Percentiles rank a stretch among this genome's conserved stretches.
Conservation (phyloP, 2,329 filamentous ascomycete species). For the Clonostachys sp. region DNA sequence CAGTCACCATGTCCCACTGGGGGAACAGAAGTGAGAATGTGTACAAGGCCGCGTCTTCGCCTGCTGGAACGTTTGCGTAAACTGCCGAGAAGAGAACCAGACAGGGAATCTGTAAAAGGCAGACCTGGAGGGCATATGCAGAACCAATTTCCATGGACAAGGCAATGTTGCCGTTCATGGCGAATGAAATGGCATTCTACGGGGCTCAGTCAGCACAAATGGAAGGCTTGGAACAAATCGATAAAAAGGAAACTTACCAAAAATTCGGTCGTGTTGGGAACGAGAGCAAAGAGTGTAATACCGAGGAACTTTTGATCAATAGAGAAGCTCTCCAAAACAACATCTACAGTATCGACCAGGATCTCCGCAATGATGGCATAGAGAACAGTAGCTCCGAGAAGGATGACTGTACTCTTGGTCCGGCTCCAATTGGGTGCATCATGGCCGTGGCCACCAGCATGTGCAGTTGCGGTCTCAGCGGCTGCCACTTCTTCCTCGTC, state of each 20-base stretch:
- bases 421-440: conserved; percentile 99
- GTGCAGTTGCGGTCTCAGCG: conserved; percentile 17
- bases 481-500: conserved; percentile 26
- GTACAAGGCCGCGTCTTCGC: conserved; percentile 43
- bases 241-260: conserved; percentile 55
- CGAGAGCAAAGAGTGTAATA: conserved; percentile 92
- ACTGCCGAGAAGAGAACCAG: conserved; percentile 87
- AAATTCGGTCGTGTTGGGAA: conserved; percentile 98
- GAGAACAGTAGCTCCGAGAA: conserved; percentile 82
- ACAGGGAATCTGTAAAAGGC: conserved; percentile 87
- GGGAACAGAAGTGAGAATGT: conserved; percentile 90
- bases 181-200: conserved; percentile 95
- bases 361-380: conserved; percentile 99
- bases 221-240: too few species aligned
- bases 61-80: conserved; percentile 42
- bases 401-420: conserved; percentile 81
- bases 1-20: conserved; percentile 98
- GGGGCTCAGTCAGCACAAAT: conserved; percentile 7
- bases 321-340: conserved; percentile 84
- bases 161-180: conserved; percentile 99
- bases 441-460: conserved; percentile 57
- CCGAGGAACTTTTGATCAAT: conserved; percentile 97
- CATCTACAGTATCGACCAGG: conserved; percentile 92
- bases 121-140: conserved; percentile 94
- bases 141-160: conserved; percentile 99